Evolutionary conservation across 352 stramenopile species (phyloP).

Genomic region (Globisporangium spiculum): DNA sequence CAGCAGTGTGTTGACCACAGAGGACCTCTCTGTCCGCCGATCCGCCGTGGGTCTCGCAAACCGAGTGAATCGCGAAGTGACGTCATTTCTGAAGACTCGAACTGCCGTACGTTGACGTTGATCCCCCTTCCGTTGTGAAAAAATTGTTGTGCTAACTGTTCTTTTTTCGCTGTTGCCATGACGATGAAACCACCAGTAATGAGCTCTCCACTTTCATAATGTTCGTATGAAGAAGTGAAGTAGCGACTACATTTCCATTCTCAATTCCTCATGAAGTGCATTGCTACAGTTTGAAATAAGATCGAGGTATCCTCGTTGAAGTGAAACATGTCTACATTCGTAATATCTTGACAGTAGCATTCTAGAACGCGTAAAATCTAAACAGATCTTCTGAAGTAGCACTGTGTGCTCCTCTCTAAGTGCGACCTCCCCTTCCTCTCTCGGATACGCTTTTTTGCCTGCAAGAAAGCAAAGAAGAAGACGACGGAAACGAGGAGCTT

Average conservation of each 20-base stretch:
- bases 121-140: not conserved
- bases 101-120: not conserved
- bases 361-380: conserved; percentile 6
- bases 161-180: not conserved
- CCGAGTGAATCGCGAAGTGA: conserved; percentile 14
- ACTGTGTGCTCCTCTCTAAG: not conserved
- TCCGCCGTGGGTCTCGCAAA: conserved; percentile 6
- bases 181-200: not conserved
- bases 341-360: conserved; percentile 2
- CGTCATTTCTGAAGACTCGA: conserved; percentile 13
- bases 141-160: not conserved
- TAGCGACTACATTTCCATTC: not conserved
- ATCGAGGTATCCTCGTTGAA: conserved; percentile 4
- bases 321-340: conserved; percentile 1
- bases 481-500: conserved; percentile 1
- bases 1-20: conserved; percentile 11
- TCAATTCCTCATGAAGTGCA: not conserved
- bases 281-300: not conserved
- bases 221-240: not conserved
- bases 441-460: conserved; percentile 15
- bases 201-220: not conserved
- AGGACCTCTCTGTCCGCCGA: conserved; percentile 18
- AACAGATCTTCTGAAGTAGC: not conserved
- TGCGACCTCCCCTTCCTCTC: conserved; percentile 11
- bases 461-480: conserved; percentile 14